Percentiles rank a stretch among this genome's conserved stretches.
Evolutionary conservation across 1,139 yeast genomes (phyloP).

Genomic region (Taphrina deformans): DNA sequence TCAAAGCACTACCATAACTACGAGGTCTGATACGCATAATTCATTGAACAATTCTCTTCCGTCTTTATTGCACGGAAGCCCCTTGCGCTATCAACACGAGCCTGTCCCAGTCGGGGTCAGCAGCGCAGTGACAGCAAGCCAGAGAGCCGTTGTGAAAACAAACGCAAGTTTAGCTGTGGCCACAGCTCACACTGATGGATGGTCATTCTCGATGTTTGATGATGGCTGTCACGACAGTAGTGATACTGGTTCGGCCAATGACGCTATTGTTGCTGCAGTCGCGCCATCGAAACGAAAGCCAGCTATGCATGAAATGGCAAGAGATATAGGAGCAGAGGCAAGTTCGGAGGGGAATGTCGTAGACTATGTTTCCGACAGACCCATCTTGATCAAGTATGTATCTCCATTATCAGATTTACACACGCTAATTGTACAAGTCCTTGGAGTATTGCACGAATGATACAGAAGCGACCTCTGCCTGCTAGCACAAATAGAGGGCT

Average conservation of each 20-base stretch:
- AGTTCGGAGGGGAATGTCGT: background rate
- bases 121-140: too few species aligned
- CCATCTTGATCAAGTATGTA: background rate
- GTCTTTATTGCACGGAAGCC: background rate
- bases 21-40: too few species aligned
- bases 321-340: background rate
- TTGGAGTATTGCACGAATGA: conserved; percentile 9
- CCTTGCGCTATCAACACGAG: background rate
- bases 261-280: background rate
- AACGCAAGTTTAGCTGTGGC: too few species aligned
- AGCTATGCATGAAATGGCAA: background rate
- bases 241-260: background rate
- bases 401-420: background rate
- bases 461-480: background rate
- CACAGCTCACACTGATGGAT: background rate
- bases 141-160: too few species aligned
- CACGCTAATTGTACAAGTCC: background rate
- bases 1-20: too few species aligned
- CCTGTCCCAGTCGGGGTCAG: background rate
- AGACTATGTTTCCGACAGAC: conserved; percentile 3
- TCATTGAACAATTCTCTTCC: background rate
- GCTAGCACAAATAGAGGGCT: background rate
- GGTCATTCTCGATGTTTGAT: conserved; percentile 23
- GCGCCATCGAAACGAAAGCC: background rate
- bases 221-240: background rate